A percentile compares a stretch with the other conserved stretches of the same genome.
Evolutionary conservation across 1,284 basidiomycete species (phyloP).

Genomic region (Puccinia horiana): DNA sequence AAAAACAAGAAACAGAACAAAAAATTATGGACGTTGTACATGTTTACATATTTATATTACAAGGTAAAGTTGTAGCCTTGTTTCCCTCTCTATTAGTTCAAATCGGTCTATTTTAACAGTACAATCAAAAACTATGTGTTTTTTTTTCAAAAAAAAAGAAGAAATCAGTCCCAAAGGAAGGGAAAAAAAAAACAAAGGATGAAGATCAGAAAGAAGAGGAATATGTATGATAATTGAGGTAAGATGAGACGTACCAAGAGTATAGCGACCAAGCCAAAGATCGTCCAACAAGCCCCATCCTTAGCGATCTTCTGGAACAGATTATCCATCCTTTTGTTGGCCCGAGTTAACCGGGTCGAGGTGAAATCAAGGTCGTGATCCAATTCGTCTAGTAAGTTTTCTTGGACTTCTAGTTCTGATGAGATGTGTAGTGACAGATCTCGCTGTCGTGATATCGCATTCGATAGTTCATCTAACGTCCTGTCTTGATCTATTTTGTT

Average conservation of each 20-base stretch:
- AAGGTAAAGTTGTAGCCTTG: too few relatives aligned
- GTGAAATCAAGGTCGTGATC: slow-evolving; percentile 46
- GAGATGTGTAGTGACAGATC: slow-evolving; percentile 47
- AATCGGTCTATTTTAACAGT: slow-evolving; percentile 22
- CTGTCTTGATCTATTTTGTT: slow-evolving; percentile 39
- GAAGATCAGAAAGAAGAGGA: not conserved
- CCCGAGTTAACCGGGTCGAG: slow-evolving; percentile 28
- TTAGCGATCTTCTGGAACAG: slow-evolving; percentile 42
- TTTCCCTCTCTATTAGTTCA: too few relatives aligned
- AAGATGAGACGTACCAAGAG: slow-evolving; percentile 28
- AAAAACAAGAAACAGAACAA: too few relatives aligned
- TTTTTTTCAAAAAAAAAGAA: too few relatives aligned
- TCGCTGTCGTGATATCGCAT: slow-evolving; percentile 46
- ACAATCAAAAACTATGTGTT: slow-evolving; percentile 35
- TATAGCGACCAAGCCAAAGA: slow-evolving; percentile 43
- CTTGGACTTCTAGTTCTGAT: slow-evolving; percentile 46
- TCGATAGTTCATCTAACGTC: slow-evolving; percentile 42
- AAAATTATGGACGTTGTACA: too few relatives aligned
- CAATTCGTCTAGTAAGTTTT: slow-evolving; percentile 38
- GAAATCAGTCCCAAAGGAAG: not conserved
- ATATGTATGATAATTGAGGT: too few relatives aligned
- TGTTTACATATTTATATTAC: too few relatives aligned
- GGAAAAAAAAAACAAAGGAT: too few relatives aligned
- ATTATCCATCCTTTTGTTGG: slow-evolving; percentile 37
- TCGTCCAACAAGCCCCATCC: slow-evolving; percentile 49